Percentiles rank a stretch among this genome's conserved stretches.
phyloP scores from a whole-genome alignment of 1,139 yeast species.

The Lodderomyces jiufengensis region DNA sequence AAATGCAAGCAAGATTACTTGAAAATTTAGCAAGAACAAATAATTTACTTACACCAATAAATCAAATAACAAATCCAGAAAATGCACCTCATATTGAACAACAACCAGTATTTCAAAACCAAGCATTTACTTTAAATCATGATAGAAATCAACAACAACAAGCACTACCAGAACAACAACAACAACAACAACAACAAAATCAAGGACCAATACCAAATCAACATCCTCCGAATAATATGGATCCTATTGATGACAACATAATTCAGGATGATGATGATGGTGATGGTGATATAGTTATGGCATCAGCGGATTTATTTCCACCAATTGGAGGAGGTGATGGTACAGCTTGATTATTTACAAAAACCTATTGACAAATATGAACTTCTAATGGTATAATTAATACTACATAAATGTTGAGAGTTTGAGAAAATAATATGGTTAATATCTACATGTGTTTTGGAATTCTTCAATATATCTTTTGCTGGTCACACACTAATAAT shows the following conservation, averaged over 20 bases:
- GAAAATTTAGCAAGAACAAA: neutral
- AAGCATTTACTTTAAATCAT: slow-evolving; percentile 9
- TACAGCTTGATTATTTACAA: too few relatives aligned
- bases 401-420: too few relatives aligned
- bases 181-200: slow-evolving; percentile 12
- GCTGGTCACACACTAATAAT: too few relatives aligned
- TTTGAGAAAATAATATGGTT: too few relatives aligned
- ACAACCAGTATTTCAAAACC: slow-evolving; percentile 41
- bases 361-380: too few relatives aligned
- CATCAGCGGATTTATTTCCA: slow-evolving; percentile 27
- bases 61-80: slow-evolving; percentile 12
- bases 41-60: neutral
- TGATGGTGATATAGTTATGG: slow-evolving; percentile 35
- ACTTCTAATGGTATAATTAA: too few relatives aligned
- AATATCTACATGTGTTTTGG: too few relatives aligned
- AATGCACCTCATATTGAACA: slow-evolving; percentile 45
- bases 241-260: neutral
- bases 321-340: slow-evolving; percentile 10
- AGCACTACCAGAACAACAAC: slow-evolving; percentile 4
- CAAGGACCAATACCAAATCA: too few relatives aligned
- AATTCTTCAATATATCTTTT: too few relatives aligned
- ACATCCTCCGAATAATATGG: too few relatives aligned
- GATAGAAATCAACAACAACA: slow-evolving; percentile 3
- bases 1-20: neutral
- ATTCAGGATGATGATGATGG: slow-evolving; percentile 14